Conservation (phyloP, 2,329 filamentous ascomycete genomes). For the Penicillium aurantiogriseum region DNA sequence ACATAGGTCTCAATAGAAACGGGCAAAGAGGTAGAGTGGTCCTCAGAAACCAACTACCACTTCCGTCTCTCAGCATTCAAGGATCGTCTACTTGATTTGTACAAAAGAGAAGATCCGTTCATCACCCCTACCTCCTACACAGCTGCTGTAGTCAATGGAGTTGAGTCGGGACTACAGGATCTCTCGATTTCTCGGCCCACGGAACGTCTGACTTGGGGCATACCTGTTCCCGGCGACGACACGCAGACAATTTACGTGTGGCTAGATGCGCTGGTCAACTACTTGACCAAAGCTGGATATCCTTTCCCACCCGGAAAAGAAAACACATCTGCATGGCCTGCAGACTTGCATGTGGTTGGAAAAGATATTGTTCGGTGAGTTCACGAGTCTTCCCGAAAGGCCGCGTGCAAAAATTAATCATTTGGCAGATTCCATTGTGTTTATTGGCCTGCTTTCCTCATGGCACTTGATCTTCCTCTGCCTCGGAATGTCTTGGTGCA, state of each 20-base stretch:
- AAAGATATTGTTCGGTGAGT: slow-evolving; percentile 82
- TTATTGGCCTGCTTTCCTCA: slow-evolving; percentile 95
- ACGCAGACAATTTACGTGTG: slow-evolving; percentile 96
- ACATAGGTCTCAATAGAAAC: slow-evolving; percentile 70
- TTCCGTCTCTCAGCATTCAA: slow-evolving; percentile 83
- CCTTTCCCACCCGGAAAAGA: slow-evolving; percentile 67
- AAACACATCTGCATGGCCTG: slow-evolving; percentile 72
- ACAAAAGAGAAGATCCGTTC: slow-evolving; percentile 72
- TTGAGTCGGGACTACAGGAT: slow-evolving; percentile 75
- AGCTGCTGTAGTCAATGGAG: slow-evolving; percentile 74
- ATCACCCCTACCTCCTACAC: slow-evolving; percentile 71
- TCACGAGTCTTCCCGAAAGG: slow-evolving; percentile 1
- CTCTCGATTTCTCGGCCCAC: slow-evolving; percentile 83
- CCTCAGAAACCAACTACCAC: slow-evolving; percentile 89
- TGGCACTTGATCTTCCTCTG: slow-evolving; percentile 77
- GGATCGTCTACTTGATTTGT: slow-evolving; percentile 76
- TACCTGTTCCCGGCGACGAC: slow-evolving; percentile 79
- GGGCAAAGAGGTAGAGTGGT: slow-evolving; percentile 91
- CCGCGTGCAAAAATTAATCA: slow-evolving; percentile 18
- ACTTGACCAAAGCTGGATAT: slow-evolving; percentile 83
- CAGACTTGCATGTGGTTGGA: slow-evolving; percentile 86
- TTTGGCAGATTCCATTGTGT: slow-evolving; percentile 75
- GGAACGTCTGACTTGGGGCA: slow-evolving; percentile 79
- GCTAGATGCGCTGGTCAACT: slow-evolving; percentile 95
- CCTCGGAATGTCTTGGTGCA: slow-evolving; percentile 82